Conservation (phyloP, 2,329 filamentous ascomycete species). For the Didymella segeticola region DNA sequence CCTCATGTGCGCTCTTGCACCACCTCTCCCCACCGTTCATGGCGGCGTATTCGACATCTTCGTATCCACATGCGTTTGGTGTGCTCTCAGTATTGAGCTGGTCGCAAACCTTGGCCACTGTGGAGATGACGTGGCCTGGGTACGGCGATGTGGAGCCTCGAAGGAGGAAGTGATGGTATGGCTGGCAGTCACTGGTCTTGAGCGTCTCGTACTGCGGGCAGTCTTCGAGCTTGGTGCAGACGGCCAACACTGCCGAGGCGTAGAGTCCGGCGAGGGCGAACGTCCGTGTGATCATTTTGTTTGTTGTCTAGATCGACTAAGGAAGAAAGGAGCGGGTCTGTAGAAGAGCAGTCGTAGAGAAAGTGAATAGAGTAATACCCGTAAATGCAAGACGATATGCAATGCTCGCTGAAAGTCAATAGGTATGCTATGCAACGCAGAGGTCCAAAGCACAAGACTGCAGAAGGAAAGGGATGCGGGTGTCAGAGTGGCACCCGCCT, state of each 20-base stretch:
- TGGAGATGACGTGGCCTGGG: constrained; percentile 36
- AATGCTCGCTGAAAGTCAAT: not conserved
- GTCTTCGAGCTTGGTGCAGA: constrained; percentile 38
- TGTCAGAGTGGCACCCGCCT: constrained; percentile 2
- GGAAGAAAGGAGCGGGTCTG: constrained; percentile 9
- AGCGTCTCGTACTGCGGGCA: constrained; percentile 32
- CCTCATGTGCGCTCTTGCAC: constrained; percentile 37
- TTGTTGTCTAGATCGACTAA: not conserved
- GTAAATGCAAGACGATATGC: not conserved
- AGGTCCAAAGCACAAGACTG: not conserved
- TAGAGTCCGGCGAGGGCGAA: constrained; percentile 27
- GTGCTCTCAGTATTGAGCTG: constrained; percentile 31
- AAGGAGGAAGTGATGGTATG: constrained; percentile 35
- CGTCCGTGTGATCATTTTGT: constrained; percentile 29
- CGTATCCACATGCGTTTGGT: constrained; percentile 34
- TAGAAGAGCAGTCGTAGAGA: not conserved
- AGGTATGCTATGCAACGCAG: constrained; percentile 1
- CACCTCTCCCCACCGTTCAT: constrained; percentile 34
- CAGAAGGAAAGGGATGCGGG: not conserved
- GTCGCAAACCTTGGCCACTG: constrained; percentile 35
- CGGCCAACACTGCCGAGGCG: constrained; percentile 24
- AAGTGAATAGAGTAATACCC: not conserved
- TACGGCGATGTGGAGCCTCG: constrained; percentile 38
- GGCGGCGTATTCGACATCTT: constrained; percentile 35
- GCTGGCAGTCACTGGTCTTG: constrained; percentile 34